These are phyloP conservation scores for Tillandsia leiboldiana DNA, from an alignment of 176 grass and related monocot species.

Conservation along the genomic window DNA sequence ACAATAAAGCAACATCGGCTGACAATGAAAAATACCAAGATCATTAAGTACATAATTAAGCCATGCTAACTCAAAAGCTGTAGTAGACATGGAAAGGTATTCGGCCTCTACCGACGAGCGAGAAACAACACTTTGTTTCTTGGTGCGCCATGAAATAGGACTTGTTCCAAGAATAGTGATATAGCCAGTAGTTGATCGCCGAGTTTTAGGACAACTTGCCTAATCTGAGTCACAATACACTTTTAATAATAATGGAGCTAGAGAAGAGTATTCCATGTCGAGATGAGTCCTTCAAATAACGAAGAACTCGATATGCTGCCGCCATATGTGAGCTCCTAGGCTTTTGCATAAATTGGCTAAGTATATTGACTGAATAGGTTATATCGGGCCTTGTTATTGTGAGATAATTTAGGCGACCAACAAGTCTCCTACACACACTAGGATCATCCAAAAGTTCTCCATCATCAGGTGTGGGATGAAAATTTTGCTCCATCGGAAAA, in stretches of 20 bases:
- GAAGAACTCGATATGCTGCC: not conserved
- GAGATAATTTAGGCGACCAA: not conserved
- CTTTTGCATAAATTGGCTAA: conserved; percentile 15
- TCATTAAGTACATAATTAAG: not conserved
- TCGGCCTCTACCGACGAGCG: not conserved
- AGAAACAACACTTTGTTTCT: conserved; percentile 7
- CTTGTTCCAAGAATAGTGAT: not conserved
- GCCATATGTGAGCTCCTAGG: not conserved
- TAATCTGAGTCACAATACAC: conserved; percentile 1
- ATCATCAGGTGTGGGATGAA: not conserved
- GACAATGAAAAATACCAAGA: too few relatives aligned
- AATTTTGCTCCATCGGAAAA: not conserved
- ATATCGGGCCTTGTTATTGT: conserved; percentile 3
- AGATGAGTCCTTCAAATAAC: conserved; percentile 1
- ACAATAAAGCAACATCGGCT: too few relatives aligned
- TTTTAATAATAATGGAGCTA: not conserved
- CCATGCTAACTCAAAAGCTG: not conserved
- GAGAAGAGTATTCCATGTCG: not conserved
- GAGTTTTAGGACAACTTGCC: not conserved
- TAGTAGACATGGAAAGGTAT: not conserved
- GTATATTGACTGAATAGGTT: conserved; percentile 1
- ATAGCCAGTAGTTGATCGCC: not conserved
- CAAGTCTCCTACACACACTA: not conserved
- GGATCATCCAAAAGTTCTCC: not conserved
- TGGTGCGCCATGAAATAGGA: not conserved